These are phyloP conservation scores for Athelia sp. DNA, from an alignment of 1,284 basidiomycete genomes.

Conservation along the genomic window DNA sequence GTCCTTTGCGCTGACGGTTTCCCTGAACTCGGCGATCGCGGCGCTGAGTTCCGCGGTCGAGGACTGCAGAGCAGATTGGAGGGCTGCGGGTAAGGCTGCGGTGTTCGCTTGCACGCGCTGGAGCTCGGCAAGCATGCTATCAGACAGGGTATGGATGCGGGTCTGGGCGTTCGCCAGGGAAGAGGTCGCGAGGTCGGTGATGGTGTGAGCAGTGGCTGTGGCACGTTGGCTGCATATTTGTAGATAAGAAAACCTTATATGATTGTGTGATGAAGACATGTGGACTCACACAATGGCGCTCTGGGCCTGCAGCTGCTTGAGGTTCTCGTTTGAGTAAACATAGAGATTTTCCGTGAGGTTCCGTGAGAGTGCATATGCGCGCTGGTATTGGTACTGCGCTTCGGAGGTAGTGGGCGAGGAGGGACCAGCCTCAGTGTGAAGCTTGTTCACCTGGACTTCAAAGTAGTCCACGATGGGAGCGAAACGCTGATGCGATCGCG, in stretches of 20 bases:
- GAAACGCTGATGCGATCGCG: conserved; percentile 44
- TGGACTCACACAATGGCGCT: conserved; percentile 53
- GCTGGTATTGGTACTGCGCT: conserved; percentile 67
- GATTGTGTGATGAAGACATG: not conserved
- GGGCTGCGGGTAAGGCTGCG: conserved; percentile 35
- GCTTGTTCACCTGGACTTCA: conserved; percentile 51
- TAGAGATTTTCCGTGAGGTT: conserved; percentile 57
- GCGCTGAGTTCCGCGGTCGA: conserved; percentile 36
- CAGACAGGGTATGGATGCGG: conserved; percentile 51
- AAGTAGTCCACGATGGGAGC: conserved; percentile 70
- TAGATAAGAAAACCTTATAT: conserved; percentile 7
- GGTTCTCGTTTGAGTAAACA: conserved; percentile 63
- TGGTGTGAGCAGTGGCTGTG: conserved; percentile 57
- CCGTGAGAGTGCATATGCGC: conserved; percentile 59
- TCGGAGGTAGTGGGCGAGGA: conserved; percentile 33
- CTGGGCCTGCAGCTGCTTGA: conserved; percentile 68
- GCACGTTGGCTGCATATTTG: conserved; percentile 52
- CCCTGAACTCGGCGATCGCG: not conserved
- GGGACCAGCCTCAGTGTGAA: conserved; percentile 41
- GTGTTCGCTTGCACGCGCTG: conserved; percentile 61
- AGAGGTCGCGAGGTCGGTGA: conserved; percentile 52
- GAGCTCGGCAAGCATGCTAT: conserved; percentile 59
- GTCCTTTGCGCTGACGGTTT: not conserved
- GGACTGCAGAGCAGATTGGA: no score
- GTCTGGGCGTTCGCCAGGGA: conserved; percentile 46